These are phyloP conservation scores for Hippophae rhamnoides DNA, from an alignment of 306 rosid species.

Conservation along the genomic window DNA sequence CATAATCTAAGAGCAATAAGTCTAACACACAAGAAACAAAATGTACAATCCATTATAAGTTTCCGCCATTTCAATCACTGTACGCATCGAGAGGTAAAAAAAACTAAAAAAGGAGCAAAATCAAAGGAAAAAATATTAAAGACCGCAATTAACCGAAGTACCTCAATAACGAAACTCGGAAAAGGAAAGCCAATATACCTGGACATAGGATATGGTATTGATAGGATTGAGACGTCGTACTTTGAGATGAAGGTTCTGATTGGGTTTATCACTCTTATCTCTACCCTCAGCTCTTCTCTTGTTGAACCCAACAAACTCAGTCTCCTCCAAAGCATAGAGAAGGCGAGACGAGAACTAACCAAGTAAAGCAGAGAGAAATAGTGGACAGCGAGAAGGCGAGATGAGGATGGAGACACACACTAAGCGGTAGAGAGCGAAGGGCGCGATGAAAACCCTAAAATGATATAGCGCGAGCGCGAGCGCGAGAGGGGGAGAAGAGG, in stretches of 20 bases:
- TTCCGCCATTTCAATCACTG: too few species aligned
- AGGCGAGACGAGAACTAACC: slow-evolving; percentile 21
- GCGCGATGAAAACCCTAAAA: too few species aligned
- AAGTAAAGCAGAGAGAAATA: slow-evolving; percentile 12
- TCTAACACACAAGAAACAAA: neutral
- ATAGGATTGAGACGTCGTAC: neutral
- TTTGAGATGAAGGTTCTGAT: slow-evolving; percentile 47
- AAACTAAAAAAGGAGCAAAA: too few species aligned
- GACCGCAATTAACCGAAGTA: neutral
- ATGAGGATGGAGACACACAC: slow-evolving; percentile 20
- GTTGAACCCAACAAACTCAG: slow-evolving; percentile 36
- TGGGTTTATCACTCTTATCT: slow-evolving; percentile 1
- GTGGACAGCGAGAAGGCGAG: slow-evolving; percentile 19
- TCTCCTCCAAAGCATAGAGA: slow-evolving; percentile 31
- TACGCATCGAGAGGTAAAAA: too few species aligned
- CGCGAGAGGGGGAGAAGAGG: slow-evolving; percentile 12
- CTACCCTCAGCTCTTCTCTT: slow-evolving; percentile 12
- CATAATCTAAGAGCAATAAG: neutral
- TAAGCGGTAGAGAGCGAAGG: slow-evolving; percentile 20
- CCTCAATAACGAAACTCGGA: neutral
- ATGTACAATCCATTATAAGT: neutral
- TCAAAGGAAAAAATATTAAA: too few species aligned
- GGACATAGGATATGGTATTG: slow-evolving; percentile 62
- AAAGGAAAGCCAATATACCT: slow-evolving; percentile 29
- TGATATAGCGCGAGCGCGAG: neutral